Evolutionary conservation across 192 early-diverging fungal species (phyloP), one percentile per base, ranked within the genome.

Genomic region (Spinellus fusiger): DNA sequence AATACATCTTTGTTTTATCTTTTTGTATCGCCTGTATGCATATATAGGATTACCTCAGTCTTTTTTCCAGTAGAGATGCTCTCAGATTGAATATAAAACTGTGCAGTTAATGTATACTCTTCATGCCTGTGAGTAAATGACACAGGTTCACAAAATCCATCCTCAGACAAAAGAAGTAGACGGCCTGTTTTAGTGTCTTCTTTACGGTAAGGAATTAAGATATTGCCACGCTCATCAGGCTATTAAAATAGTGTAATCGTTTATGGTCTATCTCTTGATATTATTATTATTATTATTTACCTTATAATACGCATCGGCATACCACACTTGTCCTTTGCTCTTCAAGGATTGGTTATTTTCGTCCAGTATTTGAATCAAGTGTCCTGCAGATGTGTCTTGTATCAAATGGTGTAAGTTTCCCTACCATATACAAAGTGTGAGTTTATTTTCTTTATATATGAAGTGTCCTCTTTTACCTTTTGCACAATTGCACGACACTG

Each of bases 31-130:
- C 25, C 20, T 33, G 26, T 12, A 2, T 44, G 44, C 44, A n/a
- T 38, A 9, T 5, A 40, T 44, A 16, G 6, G 33, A 28, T 54
- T 72, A 74, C 76, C 61, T 71, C 70, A 15, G 74, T 62, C 22
- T 13, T 34, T 1, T 64, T 63, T 6, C 64, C 71, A 5, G 62
- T 53, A 4, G 70, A 13, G 5, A 80, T 29, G 6, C 67, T 64
- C 49, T 80, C 79, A 18, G 59, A 52, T 46, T 80, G 70, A 12
- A 80, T 32, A 51, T 73, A 70, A 33, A 66, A 78, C 1, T 56
- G 40, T 3, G 75, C 44, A 5, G 27, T 23, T 47, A 80, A 67
- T 1, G 31, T n/a, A 60, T 80, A 80, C 0, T 48, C 50, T 52
- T 80, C 79, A 2, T 15, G 16, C 3, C 51, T 16, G 13, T 73